A percentile compares a stretch with the other conserved stretches of the same genome.
These are phyloP conservation scores for Pogostemon cablin DNA, from an alignment of 257 asterid genomes.

Conservation along the genomic window DNA sequence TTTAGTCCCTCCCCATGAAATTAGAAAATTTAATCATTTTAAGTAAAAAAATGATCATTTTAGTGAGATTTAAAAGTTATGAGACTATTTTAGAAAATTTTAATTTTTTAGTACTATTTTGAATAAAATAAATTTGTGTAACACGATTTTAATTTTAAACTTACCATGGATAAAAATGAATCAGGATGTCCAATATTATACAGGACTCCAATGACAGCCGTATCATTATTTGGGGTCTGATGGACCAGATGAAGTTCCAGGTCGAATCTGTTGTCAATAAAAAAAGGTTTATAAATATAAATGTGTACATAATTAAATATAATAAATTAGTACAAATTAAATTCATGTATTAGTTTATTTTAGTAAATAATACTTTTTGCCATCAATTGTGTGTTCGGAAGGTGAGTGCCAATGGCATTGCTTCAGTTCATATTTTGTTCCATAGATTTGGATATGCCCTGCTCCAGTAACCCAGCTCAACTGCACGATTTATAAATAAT, in stretches of 20 bases:
- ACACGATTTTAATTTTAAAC: too few species aligned
- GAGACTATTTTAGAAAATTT: too few species aligned
- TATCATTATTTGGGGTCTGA: constrained; percentile 34
- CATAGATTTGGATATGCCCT: constrained; percentile 54
- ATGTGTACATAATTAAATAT: too few species aligned
- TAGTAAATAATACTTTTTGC: constrained; percentile 42
- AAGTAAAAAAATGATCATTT: too few species aligned
- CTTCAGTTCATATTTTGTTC: constrained; percentile 43
- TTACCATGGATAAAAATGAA: constrained; percentile 57
- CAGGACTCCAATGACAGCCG: constrained; percentile 58
- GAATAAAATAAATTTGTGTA: too few species aligned
- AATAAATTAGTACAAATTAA: neutral
- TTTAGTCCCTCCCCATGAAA: too few species aligned
- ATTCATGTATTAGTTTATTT: neutral
- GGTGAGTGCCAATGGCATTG: constrained; percentile 81
- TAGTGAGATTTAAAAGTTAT: too few species aligned
- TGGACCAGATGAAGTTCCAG: constrained; percentile 73
- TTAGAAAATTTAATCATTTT: too few species aligned
- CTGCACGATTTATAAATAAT: constrained; percentile 36
- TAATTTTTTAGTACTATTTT: too few species aligned
- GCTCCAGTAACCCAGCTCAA: constrained; percentile 53
- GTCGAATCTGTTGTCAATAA: constrained; percentile 43
- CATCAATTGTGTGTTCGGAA: constrained; percentile 66
- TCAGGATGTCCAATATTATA: constrained; percentile 53
- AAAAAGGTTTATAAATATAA: neutral